phyloP scores from a whole-genome alignment of 192 early-diverging fungal genomes.

The Funneliformis geosporum region DNA sequence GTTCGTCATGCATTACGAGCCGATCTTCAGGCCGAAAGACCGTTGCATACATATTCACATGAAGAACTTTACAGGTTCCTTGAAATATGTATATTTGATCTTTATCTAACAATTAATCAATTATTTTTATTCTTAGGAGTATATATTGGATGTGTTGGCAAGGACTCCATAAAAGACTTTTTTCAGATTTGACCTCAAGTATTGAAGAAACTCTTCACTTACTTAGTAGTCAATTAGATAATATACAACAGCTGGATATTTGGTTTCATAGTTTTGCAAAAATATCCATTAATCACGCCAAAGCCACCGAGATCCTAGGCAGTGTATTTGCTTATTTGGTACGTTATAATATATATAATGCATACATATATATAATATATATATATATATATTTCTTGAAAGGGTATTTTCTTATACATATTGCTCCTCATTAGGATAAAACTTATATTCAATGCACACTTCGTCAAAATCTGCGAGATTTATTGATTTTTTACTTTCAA shows the following conservation, averaged over 20 bases:
- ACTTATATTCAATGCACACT: constrained; percentile 27
- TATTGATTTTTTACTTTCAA: constrained; percentile 12
- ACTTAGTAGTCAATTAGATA: constrained; percentile 18
- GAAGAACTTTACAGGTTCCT: constrained; percentile 37
- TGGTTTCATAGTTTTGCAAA: constrained; percentile 24
- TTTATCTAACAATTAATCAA: not conserved
- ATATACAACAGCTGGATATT: not conserved
- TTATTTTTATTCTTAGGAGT: not conserved
- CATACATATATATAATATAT: not conserved
- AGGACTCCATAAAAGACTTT: constrained; percentile 31
- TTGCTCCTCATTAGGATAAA: constrained; percentile 20
- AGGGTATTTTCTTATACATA: not conserved
- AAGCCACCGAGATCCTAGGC: constrained; percentile 25
- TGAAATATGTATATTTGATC: not conserved
- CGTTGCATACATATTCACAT: constrained; percentile 34
- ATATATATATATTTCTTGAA: not conserved
- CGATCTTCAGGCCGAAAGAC: constrained; percentile 19
- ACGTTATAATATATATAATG: not conserved
- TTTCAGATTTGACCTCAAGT: constrained; percentile 3
- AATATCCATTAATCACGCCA: constrained; percentile 29
- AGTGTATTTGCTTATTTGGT: constrained; percentile 39
- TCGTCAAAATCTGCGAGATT: constrained; percentile 6
- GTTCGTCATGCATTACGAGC: constrained; percentile 21
- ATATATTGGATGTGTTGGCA: constrained; percentile 40
- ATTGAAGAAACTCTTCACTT: constrained; percentile 17